These are phyloP conservation scores for Podospora didyma DNA, from an alignment of 495 filamentous ascomycete species.

Conservation along the genomic window DNA sequence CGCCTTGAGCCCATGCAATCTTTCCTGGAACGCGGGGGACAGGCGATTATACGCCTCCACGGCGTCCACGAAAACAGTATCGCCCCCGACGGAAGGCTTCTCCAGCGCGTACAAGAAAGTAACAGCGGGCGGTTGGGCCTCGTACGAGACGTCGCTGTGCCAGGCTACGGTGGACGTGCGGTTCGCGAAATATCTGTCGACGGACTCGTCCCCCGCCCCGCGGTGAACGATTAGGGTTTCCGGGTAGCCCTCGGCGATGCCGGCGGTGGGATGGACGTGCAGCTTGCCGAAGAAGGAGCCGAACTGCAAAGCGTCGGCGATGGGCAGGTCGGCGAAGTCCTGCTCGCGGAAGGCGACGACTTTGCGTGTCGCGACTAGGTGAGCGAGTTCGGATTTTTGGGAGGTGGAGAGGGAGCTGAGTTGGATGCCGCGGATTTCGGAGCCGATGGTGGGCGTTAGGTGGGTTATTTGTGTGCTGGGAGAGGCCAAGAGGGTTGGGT, in stretches of 20 bases:
- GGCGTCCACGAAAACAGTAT: neutral
- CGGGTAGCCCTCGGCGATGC: slow-evolving; percentile 1
- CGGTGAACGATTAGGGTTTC: neutral
- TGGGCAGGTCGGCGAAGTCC: neutral
- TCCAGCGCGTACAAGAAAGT: neutral
- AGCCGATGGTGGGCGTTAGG: neutral
- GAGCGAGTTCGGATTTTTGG: neutral
- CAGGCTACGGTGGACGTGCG: neutral
- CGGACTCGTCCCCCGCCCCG: neutral
- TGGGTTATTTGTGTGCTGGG: neutral
- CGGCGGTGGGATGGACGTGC: neutral
- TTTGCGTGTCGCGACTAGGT: slow-evolving; percentile 1
- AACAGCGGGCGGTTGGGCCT: slow-evolving; percentile 1
- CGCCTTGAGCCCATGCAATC: neutral
- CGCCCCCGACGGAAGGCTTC: neutral
- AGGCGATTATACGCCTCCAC: slow-evolving; percentile 6
- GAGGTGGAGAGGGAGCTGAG: neutral
- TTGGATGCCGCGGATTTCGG: neutral
- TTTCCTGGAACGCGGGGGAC: neutral
- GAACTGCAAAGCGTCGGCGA: neutral
- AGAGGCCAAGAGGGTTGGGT: neutral
- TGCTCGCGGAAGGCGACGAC: slow-evolving; percentile 2
- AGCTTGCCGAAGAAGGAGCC: neutral
- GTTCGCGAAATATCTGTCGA: neutral
- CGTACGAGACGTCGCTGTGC: slow-evolving; percentile 4